Evolutionary conservation across 169 alveolate genomes (phyloP), one percentile per base, ranked within the genome.

Genomic region (Eimeria maxima): DNA sequence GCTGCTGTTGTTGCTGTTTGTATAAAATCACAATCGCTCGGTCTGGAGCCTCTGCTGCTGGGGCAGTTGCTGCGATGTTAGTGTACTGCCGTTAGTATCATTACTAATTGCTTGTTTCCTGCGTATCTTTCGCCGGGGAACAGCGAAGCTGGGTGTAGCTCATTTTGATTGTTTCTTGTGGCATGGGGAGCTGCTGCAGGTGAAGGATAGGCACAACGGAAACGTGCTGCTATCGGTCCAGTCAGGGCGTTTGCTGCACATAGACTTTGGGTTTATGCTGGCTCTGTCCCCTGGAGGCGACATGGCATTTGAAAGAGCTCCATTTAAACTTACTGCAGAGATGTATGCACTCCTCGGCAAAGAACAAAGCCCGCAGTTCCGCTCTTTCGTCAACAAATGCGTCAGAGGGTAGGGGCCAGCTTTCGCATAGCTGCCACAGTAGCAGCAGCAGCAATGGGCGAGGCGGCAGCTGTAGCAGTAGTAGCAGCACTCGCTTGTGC

Each of bases 191-290:
- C 20, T 44, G 33, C 14, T 4, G 67, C 98, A 98, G 98, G 98
- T 98, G n/a, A 99, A 99, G 95, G 99, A 99, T 87, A 96, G 99
- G 76, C 99, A 99, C 97, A 99, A 99, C 97, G 99, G 99, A 14
- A 99, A 99, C 97, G 98, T 99, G 89, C 96, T 99, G 96, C 97
- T 99, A 33, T 98, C 99, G 88, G 98, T 97, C 42, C 96, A 95
- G 55, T 69, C 94, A 0, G 99, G 99, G 0, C 99, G 99, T 95
- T 95, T 99, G 73, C 97, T 99, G 53, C 99, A 99, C 97, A 99
- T 99, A 76, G 99, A 99, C 97, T 99, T 99, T 95, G 99, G 99
- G 42, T 99, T 99, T 96, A 98, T 99, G 44, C 98, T 99, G 91
- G 99, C 98, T 89, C 97, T 98, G 50, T 98, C 99, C 45, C 99